A percentile compares a stretch with the other conserved stretches of the same genome.
These are phyloP conservation scores for Kockovaella imperatae DNA, from an alignment of 768 basidiomycete genomes.

Conservation along the genomic window DNA sequence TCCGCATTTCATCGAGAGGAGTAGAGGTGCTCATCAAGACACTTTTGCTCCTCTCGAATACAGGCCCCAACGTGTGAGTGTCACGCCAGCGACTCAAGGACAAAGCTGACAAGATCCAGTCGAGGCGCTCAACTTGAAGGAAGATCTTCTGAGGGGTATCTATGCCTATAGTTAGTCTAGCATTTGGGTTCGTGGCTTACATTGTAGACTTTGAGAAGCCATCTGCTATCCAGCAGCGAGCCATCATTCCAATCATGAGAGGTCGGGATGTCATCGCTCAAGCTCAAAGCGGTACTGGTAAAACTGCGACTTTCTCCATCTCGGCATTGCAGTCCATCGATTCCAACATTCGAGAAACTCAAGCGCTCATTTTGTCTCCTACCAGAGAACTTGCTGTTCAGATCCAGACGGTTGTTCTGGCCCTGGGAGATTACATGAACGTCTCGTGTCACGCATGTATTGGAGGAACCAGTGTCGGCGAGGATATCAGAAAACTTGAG, in stretches of 20 bases:
- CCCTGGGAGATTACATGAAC: conserved; percentile 98
- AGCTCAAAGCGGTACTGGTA: conserved; percentile 98
- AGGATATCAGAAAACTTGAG: conserved; percentile 94
- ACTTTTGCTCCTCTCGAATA: conserved; percentile 43
- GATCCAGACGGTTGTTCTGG: conserved; percentile 93
- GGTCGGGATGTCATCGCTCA: conserved; percentile 94
- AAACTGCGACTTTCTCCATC: conserved; percentile 98
- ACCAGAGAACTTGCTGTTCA: conserved; percentile 99
- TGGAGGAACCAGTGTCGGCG: conserved; percentile 91
- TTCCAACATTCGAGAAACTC: conserved; percentile 84
- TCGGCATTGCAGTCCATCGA: conserved; percentile 98
- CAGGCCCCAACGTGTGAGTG: conserved; percentile 45
- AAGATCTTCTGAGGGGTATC: conserved; percentile 45
- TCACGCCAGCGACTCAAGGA: neutral
- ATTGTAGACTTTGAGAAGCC: conserved; percentile 73
- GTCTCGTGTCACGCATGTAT: conserved; percentile 98
- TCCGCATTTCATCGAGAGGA: conserved; percentile 28
- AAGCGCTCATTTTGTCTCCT: conserved; percentile 91
- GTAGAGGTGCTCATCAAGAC: conserved; percentile 38
- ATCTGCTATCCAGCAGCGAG: conserved; percentile 96
- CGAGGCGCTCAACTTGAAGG: conserved; percentile 45
- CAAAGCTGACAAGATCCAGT: conserved; percentile 24
- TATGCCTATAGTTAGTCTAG: conserved; percentile 43
- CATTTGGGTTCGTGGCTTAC: neutral
- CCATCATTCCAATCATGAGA: conserved; percentile 82